Evolutionary conservation across 441 rosid species (phyloP).

Genomic region (Erodium trifolium): DNA sequence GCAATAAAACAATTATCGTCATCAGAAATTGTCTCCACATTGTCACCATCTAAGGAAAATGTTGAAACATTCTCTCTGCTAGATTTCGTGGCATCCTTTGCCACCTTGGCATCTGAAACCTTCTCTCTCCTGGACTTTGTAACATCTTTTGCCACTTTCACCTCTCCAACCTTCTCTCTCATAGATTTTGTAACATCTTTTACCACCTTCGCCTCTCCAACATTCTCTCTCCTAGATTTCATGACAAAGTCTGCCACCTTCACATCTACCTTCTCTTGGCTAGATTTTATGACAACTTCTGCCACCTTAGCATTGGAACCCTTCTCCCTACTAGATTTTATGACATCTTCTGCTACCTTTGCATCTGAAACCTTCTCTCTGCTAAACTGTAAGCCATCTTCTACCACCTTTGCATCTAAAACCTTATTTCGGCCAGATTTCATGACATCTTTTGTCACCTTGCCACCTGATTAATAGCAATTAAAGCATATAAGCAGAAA

Average conservation of each 20-base stretch:
- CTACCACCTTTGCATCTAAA: neutral
- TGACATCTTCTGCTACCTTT: neutral
- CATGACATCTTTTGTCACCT: slow-evolving; percentile 9
- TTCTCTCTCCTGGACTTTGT: slow-evolving; percentile 5
- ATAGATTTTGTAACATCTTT: neutral
- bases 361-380: slow-evolving; percentile 2
- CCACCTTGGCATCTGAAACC: neutral
- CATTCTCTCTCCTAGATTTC: neutral
- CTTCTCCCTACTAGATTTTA: slow-evolving; percentile 7
- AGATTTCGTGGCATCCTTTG: slow-evolving; percentile 1
- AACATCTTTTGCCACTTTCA: neutral
- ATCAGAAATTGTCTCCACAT: neutral
- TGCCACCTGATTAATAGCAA: neutral
- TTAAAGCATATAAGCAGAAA: slow-evolving; percentile 5
- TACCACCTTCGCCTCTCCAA: neutral
- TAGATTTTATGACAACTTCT: slow-evolving; percentile 8
- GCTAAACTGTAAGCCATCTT: neutral
- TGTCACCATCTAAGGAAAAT: slow-evolving; percentile 1
- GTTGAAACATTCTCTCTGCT: slow-evolving; percentile 6
- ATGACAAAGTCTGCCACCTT: neutral
- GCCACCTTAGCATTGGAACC: neutral
- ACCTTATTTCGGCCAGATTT: slow-evolving; percentile 6
- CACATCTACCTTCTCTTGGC: neutral
- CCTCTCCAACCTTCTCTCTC: slow-evolving; percentile 4
- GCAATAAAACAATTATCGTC: neutral